These are phyloP conservation scores for Stygiomarasmius scandens DNA, from an alignment of 1,284 basidiomycete species.

Conservation along the genomic window DNA sequence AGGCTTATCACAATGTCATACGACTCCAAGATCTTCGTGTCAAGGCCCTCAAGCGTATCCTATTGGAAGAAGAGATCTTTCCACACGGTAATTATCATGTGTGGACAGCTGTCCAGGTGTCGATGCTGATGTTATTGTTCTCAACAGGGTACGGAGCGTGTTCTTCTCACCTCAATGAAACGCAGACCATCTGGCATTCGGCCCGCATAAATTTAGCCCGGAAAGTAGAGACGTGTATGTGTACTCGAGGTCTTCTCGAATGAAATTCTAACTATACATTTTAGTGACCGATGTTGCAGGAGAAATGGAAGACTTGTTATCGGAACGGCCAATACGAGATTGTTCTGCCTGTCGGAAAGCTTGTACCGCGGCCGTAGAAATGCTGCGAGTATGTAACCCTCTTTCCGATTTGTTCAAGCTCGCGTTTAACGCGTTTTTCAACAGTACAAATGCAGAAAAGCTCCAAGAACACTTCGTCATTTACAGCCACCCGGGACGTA, in stretches of 20 bases:
- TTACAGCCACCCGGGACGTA: constrained; percentile 14
- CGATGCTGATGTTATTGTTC: constrained; percentile 6
- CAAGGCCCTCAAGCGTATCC: constrained; percentile 47
- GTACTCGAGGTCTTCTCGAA: background rate
- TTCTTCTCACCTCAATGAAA: constrained; percentile 44
- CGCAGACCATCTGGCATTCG: constrained; percentile 50
- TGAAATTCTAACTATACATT: constrained; percentile 1
- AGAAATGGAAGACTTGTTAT: constrained; percentile 54
- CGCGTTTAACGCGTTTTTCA: constrained; percentile 4
- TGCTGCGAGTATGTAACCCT: constrained; percentile 54
- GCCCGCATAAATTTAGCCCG: constrained; percentile 44
- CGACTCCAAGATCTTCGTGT: constrained; percentile 57
- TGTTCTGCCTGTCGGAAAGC: constrained; percentile 61
- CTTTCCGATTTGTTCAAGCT: background rate
- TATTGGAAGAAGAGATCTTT: constrained; percentile 62
- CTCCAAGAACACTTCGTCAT: constrained; percentile 39
- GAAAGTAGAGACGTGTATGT: constrained; percentile 55
- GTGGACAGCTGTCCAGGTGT: constrained; percentile 28
- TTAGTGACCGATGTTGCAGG: constrained; percentile 63
- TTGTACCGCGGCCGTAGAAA: constrained; percentile 60
- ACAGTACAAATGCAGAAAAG: constrained; percentile 63
- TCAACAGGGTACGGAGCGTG: constrained; percentile 62
- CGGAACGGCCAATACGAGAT: constrained; percentile 33
- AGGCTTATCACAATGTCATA: constrained; percentile 62
- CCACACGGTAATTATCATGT: constrained; percentile 52